phyloP scores from a whole-genome alignment of 805 yeast genomes.

The Tetrapisispora iriomotensis region DNA sequence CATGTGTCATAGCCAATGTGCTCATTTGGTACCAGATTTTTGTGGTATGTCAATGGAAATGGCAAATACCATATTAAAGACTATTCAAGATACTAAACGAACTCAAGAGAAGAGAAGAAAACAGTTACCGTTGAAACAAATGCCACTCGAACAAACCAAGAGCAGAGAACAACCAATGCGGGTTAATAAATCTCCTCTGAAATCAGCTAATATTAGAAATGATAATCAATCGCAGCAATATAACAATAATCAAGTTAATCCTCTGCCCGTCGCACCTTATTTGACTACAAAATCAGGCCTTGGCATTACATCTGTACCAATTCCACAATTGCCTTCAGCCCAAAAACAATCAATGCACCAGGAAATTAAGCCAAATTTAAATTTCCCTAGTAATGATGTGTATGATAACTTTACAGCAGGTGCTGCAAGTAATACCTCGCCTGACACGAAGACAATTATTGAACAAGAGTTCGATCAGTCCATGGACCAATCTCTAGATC shows the following conservation, averaged over 20 bases:
- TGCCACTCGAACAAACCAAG: neutral
- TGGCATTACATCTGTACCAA: neutral
- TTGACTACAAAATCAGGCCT: neutral
- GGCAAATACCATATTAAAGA: conserved; percentile 79
- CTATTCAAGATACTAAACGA: conserved; percentile 66
- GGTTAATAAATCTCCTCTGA: neutral
- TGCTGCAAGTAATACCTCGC: conserved; percentile 13
- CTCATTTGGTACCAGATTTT: conserved; percentile 92
- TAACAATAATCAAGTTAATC: neutral
- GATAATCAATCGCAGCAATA: neutral
- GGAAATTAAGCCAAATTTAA: conserved; percentile 20
- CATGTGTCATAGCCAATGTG: conserved; percentile 88
- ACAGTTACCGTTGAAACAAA: neutral
- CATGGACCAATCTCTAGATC: neutral
- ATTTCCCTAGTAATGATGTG: conserved; percentile 15
- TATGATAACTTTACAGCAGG: conserved; percentile 23
- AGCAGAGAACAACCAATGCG: neutral
- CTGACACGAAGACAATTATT: conserved; percentile 9
- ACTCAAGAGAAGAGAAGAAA: conserved; percentile 21
- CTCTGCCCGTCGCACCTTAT: conserved; percentile 1
- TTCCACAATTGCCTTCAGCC: conserved; percentile 3
- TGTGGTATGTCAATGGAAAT: conserved; percentile 98
- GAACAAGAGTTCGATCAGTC: neutral
- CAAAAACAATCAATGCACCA: conserved; percentile 6
- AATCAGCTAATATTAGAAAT: too few relatives aligned